Conservation (phyloP, 352 stramenopile species). For the Phytopythium boreale region DNA sequence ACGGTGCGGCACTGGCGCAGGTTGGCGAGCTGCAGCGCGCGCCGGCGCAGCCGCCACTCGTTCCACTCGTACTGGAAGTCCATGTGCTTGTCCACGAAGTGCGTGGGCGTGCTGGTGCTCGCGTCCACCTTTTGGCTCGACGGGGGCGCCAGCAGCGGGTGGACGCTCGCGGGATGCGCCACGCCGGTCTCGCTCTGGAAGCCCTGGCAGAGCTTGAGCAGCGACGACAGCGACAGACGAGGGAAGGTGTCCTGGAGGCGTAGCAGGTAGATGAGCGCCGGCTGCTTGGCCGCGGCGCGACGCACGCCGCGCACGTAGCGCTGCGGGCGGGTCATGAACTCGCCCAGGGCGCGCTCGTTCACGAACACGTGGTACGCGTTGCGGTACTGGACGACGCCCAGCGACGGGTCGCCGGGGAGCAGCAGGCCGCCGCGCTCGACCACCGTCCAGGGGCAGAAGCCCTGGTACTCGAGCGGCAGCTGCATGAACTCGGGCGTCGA, state of each 20-base stretch:
- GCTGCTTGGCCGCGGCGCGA: slow-evolving; percentile 60
- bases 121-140: slow-evolving; percentile 78
- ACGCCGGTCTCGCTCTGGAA: slow-evolving; percentile 34
- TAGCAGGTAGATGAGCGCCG: slow-evolving; percentile 92
- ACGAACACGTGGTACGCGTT: slow-evolving; percentile 93
- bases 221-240: slow-evolving; percentile 58
- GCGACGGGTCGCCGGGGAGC: slow-evolving; percentile 87
- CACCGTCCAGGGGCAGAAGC: slow-evolving; percentile 92
- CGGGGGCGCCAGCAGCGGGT: slow-evolving; percentile 52
- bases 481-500: slow-evolving; percentile 94
- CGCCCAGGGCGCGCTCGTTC: slow-evolving; percentile 81
- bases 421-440: slow-evolving; percentile 86
- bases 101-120: slow-evolving; percentile 85
- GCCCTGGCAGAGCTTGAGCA: slow-evolving; percentile 61
- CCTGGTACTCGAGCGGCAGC: slow-evolving; percentile 92
- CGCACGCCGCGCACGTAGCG: slow-evolving; percentile 76
- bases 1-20: slow-evolving; percentile 88
- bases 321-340: slow-evolving; percentile 89
- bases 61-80: slow-evolving; percentile 94
- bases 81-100: slow-evolving; percentile 92
- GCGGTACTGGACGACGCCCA: slow-evolving; percentile 89
- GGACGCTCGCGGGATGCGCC: slow-evolving; percentile 22
- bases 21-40: slow-evolving; percentile 90
- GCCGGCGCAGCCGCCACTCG: slow-evolving; percentile 90
- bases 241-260: slow-evolving; percentile 86